Base-by-base conservation (phyloP, 2,329 filamentous ascomycete genomes). In the Epicoccum nigrum region DNA sequence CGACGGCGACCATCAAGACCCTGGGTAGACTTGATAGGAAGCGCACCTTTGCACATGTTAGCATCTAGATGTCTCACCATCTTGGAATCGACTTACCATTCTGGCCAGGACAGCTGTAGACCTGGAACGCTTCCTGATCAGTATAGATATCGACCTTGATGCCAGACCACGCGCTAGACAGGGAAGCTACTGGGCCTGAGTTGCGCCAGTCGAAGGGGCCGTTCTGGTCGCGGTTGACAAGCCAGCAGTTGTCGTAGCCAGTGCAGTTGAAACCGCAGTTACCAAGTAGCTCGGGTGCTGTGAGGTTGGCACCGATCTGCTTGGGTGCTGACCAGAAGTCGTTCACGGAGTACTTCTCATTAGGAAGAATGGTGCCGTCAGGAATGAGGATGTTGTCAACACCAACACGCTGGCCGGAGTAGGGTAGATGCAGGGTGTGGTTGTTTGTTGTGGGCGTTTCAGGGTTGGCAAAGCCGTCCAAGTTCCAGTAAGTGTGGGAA, bases 121-220 rank as follows among this genome's bases (percentile, higher is more conserved):
- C 81, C 76, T 97, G 92, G 74, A 95, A 86, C 3, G 90, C 92
- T 9, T 89, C 85, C 77, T 96, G 92, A 76, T 96, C 90, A 7
- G 87, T 86, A 73, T 81, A 90, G 62, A 97, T 79, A 51, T 96
- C 89, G 50, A 97, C 69, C 69, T 86, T 84, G 72, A 97, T 96
- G 39, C 92, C 92, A 0, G 88, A 92, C 83, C 85, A 91, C 4
- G 83, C 79, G 30, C 87, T 89, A 3, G 84, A 84, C 21, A 96
- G 77, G 7, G 82, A 83, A 0, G 92, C 86, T 3, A 84, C 76
- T 28, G 83, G 86, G 17, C 78, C 76, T 31, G 78, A 74, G 1
- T 73, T 78, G 45, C 80, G 81, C 88, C 88, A 90, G 76, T 88
- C 81, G 67, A 82, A 86, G 2, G 80, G 72, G 1, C 78, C 81